Conservation (phyloP, 2,329 filamentous ascomycete species). For the Fusarium sp. region DNA sequence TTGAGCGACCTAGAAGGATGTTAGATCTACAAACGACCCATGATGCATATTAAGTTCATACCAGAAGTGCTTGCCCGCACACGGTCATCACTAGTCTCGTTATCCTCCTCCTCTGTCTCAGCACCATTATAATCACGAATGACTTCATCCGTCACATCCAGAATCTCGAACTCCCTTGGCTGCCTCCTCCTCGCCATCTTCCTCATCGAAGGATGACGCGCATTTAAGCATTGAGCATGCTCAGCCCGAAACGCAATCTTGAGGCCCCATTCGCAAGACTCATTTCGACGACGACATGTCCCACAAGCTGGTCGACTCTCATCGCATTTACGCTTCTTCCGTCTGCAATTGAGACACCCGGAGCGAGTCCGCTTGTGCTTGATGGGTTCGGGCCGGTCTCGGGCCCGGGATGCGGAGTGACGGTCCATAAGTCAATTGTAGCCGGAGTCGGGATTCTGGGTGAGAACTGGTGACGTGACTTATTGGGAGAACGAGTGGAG, state of each 20-base stretch:
- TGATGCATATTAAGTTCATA: not conserved
- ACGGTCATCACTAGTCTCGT: slow-evolving; percentile 6
- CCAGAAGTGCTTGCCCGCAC: not conserved
- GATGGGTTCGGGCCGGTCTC: slow-evolving; percentile 1
- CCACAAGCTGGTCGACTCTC: slow-evolving; percentile 49
- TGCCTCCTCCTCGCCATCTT: slow-evolving; percentile 41
- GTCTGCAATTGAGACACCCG: slow-evolving; percentile 51
- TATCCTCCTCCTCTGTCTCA: slow-evolving; percentile 36
- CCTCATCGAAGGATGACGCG: slow-evolving; percentile 49
- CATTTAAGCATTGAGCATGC: slow-evolving; percentile 48
- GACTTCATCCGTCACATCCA: slow-evolving; percentile 50
- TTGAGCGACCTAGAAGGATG: not conserved
- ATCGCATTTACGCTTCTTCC: slow-evolving; percentile 53
- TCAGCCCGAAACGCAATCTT: slow-evolving; percentile 51
- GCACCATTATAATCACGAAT: slow-evolving; percentile 49
- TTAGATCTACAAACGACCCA: not conserved
- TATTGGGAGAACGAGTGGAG: not conserved
- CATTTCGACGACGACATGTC: slow-evolving; percentile 46
- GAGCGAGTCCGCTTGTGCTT: slow-evolving; percentile 49
- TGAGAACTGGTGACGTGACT: not conserved
- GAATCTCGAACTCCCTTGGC: slow-evolving; percentile 48
- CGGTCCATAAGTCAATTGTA: slow-evolving; percentile 37
- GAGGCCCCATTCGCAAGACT: slow-evolving; percentile 51
- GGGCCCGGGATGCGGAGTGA: not conserved
- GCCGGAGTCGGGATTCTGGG: slow-evolving; percentile 4